phyloP scores from a whole-genome alignment of 345 rosid species.

The Gossypium thurberi region DNA sequence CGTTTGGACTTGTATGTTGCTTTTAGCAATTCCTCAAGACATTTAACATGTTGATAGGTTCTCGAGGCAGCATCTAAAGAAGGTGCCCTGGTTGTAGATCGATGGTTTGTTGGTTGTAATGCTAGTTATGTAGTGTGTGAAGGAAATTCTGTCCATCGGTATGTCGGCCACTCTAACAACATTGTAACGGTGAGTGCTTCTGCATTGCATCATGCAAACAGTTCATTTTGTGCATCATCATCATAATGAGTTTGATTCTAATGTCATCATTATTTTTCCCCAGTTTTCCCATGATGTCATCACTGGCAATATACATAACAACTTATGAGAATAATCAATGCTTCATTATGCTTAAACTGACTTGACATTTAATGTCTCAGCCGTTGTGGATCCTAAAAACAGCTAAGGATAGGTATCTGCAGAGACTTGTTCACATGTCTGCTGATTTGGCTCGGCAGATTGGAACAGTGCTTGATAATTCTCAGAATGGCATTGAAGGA shows the following conservation, averaged over 20 bases:
- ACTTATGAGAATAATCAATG: not conserved
- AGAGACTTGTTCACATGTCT: slow-evolving; percentile 81
- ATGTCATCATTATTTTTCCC: not conserved
- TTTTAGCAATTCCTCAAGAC: slow-evolving; percentile 16
- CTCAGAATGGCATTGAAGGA: slow-evolving; percentile 30
- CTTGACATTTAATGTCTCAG: slow-evolving; percentile 33
- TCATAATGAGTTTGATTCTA: not conserved
- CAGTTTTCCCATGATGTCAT: not conserved
- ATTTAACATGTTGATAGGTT: slow-evolving; percentile 41
- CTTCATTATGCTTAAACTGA: slow-evolving; percentile 14
- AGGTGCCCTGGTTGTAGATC: slow-evolving; percentile 59
- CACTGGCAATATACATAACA: not conserved
- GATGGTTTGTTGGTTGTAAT: slow-evolving; percentile 73
- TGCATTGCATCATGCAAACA: not conserved
- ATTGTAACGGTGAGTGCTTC: slow-evolving; percentile 76
- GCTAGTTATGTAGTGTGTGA: slow-evolving; percentile 83
- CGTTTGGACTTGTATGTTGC: not conserved
- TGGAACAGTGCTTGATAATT: slow-evolving; percentile 55
- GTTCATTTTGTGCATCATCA: not conserved
- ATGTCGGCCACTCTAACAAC: slow-evolving; percentile 68
- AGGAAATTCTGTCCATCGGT: slow-evolving; percentile 58
- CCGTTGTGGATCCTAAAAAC: slow-evolving; percentile 89
- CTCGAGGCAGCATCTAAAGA: slow-evolving; percentile 52
- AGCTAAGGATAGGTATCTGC: slow-evolving; percentile 55
- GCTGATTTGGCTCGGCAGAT: slow-evolving; percentile 88